phyloP scores from a whole-genome alignment of 2,329 filamentous ascomycete species.

The Diaporthe caulivora region DNA sequence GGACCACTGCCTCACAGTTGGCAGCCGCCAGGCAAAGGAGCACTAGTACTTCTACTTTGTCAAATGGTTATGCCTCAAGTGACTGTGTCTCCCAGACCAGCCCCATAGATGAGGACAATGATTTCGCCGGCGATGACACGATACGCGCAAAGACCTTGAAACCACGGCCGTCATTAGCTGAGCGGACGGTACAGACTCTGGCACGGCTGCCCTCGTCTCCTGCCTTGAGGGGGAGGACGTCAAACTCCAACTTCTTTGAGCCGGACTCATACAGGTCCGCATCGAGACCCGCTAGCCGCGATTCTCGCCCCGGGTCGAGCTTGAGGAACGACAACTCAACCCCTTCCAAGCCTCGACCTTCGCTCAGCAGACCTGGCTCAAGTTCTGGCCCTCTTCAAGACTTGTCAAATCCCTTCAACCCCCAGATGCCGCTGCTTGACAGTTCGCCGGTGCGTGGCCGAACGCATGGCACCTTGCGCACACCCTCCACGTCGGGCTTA shows the following conservation, averaged over 20 bases:
- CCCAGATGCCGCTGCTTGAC: slow-evolving; percentile 57
- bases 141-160: slow-evolving; percentile 39
- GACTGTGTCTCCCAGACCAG: slow-evolving; percentile 31
- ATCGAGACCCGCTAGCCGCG: slow-evolving; percentile 59
- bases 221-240: slow-evolving; percentile 72
- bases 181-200: slow-evolving; percentile 88
- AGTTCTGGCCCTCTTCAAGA: slow-evolving; percentile 62
- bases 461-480: slow-evolving; percentile 51
- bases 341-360: slow-evolving; percentile 61
- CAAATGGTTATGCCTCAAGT: slow-evolving; percentile 17
- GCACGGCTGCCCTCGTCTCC: slow-evolving; percentile 84
- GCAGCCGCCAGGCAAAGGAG: slow-evolving; percentile 28
- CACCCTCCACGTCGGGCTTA: slow-evolving; percentile 47
- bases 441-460: slow-evolving; percentile 57
- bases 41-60: slow-evolving; percentile 31
- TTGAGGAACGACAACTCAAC: slow-evolving; percentile 72
- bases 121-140: background rate
- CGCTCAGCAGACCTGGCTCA: slow-evolving; percentile 66
- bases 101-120: slow-evolving; percentile 30
- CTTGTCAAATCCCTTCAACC: slow-evolving; percentile 58
- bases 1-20: slow-evolving; percentile 8
- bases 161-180: slow-evolving; percentile 74
- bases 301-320: slow-evolving; percentile 68
- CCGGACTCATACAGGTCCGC: slow-evolving; percentile 70
- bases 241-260: slow-evolving; percentile 82